Percentiles rank a stretch among this genome's conserved stretches.
Conservation (phyloP, 1,284 basidiomycete genomes). For the Ustanciosporium gigantosporum region DNA sequence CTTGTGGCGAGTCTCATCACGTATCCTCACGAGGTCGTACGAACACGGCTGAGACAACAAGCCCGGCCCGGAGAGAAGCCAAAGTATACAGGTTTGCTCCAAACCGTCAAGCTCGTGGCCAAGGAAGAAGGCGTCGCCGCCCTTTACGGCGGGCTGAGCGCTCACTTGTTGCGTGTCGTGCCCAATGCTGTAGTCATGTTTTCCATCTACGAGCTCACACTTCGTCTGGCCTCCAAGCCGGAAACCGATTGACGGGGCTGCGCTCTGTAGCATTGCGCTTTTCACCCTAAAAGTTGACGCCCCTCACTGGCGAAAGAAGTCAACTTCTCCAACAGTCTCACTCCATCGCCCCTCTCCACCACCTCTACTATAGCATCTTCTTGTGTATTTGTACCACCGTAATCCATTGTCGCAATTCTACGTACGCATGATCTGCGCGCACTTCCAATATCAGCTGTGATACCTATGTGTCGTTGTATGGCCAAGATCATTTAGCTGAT, state of each 20-base stretch:
- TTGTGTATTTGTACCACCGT: background rate
- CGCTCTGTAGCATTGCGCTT: too few species aligned
- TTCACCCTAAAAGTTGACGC: too few species aligned
- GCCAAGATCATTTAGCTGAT: too few species aligned
- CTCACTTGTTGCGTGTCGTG: conserved; percentile 93
- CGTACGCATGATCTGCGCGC: too few species aligned
- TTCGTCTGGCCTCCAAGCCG: conserved; percentile 41
- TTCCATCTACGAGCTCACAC: conserved; percentile 63
- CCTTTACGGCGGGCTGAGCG: conserved; percentile 88
- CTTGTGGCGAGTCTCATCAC: conserved; percentile 65
- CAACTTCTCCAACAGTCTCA: too few species aligned
- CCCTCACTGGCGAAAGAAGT: too few species aligned
- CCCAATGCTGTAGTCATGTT: conserved; percentile 98
- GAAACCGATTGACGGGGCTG: conserved; percentile 1
- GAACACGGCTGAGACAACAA: conserved; percentile 83
- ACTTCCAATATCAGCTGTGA: too few species aligned
- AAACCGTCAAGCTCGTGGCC: conserved; percentile 83
- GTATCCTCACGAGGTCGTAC: conserved; percentile 65
- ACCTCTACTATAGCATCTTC: background rate
- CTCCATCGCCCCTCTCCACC: background rate
- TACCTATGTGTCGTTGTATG: too few species aligned
- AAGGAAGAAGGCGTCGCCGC: conserved; percentile 84
- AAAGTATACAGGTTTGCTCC: conserved; percentile 83
- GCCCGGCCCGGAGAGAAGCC: conserved; percentile 66
- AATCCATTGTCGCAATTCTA: background rate